phyloP scores from a whole-genome alignment of 306 rosid species.

The Acmispon strigosus region DNA sequence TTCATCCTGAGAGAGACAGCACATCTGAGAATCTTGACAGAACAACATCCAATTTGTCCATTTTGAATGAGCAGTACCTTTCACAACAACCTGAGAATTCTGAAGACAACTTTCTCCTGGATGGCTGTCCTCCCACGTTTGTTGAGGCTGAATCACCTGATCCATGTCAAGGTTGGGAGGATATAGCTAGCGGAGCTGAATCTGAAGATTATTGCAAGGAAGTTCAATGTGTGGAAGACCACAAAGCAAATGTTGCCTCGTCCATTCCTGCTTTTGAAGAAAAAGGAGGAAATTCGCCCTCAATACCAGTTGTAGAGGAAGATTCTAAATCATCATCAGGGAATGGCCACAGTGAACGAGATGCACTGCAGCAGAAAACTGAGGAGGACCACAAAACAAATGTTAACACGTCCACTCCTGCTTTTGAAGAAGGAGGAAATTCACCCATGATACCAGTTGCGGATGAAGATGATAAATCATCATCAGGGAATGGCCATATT shows the following conservation, averaged over 20 bases:
- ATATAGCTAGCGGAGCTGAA: slow-evolving; percentile 25
- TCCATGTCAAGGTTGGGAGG: slow-evolving; percentile 58
- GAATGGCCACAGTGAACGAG: slow-evolving; percentile 26
- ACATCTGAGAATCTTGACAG: slow-evolving; percentile 15
- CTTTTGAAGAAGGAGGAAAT: slow-evolving; percentile 29
- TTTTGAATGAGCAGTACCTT: slow-evolving; percentile 27
- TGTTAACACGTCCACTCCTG: background rate
- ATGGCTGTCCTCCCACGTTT: slow-evolving; percentile 35
- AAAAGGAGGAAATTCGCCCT: slow-evolving; percentile 25
- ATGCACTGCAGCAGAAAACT: slow-evolving; percentile 28
- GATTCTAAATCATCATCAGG: slow-evolving; percentile 20
- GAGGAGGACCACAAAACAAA: slow-evolving; percentile 4
- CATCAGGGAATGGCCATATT: slow-evolving; percentile 19
- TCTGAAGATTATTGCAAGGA: slow-evolving; percentile 47
- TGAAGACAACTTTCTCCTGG: slow-evolving; percentile 51
- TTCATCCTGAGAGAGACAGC: background rate
- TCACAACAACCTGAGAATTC: slow-evolving; percentile 27
- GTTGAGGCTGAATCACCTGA: slow-evolving; percentile 43
- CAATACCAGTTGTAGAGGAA: background rate
- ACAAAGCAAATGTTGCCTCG: slow-evolving; percentile 2
- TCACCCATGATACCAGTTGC: background rate
- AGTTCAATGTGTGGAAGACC: slow-evolving; percentile 43
- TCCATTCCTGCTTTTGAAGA: slow-evolving; percentile 28
- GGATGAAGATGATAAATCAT: slow-evolving; percentile 11
- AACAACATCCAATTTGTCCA: slow-evolving; percentile 7